A percentile compares a stretch with the other conserved stretches of the same genome.
phyloP scores from a whole-genome alignment of 108 stramenopile species.

The Stephanodiscus triporus region DNA sequence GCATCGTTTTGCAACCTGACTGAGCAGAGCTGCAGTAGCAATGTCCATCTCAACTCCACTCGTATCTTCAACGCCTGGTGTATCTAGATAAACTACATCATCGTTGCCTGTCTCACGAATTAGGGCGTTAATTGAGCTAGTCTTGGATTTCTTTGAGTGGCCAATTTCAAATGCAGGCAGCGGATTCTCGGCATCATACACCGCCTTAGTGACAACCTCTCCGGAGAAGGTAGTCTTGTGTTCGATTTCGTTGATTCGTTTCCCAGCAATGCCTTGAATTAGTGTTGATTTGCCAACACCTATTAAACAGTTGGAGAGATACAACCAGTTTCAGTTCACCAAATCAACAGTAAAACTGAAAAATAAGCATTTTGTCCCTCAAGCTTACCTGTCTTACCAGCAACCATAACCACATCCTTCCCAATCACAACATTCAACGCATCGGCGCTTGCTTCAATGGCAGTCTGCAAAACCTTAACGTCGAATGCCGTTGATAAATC shows the following conservation, averaged over 20 bases:
- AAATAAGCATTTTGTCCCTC: neutral
- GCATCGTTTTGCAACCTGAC: constrained; percentile 58
- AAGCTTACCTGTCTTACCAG: constrained; percentile 47
- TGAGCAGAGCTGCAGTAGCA: constrained; percentile 59
- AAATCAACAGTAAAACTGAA: neutral
- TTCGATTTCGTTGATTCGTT: constrained; percentile 26
- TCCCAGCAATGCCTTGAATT: constrained; percentile 67
- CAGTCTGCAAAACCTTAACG: constrained; percentile 45
- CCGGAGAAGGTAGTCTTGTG: constrained; percentile 42
- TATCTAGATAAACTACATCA: constrained; percentile 56
- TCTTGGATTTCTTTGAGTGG: constrained; percentile 59
- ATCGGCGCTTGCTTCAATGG: constrained; percentile 45
- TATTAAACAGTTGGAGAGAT: neutral
- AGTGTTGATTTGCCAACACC: constrained; percentile 49
- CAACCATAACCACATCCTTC: constrained; percentile 51
- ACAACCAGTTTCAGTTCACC: neutral
- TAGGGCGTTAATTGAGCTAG: constrained; percentile 47
- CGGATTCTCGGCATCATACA: constrained; percentile 55
- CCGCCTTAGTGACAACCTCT: constrained; percentile 35
- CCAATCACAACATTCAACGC: constrained; percentile 48
- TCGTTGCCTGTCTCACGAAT: constrained; percentile 9
- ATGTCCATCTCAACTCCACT: constrained; percentile 62
- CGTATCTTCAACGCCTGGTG: constrained; percentile 69
- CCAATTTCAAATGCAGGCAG: constrained; percentile 61
- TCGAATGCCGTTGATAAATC: constrained; percentile 41